A percentile compares a stretch with the other conserved stretches of the same genome.
These are phyloP conservation scores for Pleurotus platypus DNA, from an alignment of 768 basidiomycete genomes.

Conservation along the genomic window DNA sequence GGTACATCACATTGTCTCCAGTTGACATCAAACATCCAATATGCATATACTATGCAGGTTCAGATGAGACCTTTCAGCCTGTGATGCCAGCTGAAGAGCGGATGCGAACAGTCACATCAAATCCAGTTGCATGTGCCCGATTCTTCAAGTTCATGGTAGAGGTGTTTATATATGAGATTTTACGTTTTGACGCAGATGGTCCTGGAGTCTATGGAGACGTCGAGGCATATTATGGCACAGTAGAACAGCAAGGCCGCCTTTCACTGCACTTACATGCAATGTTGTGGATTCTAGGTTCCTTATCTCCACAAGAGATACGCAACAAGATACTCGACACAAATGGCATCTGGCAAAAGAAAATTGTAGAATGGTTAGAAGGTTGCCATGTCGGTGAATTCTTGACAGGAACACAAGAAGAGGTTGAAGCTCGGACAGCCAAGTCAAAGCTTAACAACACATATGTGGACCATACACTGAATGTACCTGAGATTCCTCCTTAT, in stretches of 20 bases:
- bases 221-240: slow-evolving; percentile 32
- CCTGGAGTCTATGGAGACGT: slow-evolving; percentile 26
- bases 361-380: slow-evolving; percentile 22
- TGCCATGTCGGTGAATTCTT: slow-evolving; percentile 25
- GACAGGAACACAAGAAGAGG: slow-evolving; percentile 19
- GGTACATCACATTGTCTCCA: neutral
- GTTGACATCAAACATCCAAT: slow-evolving; percentile 8
- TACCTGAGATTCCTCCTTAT: slow-evolving; percentile 20
- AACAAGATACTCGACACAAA: slow-evolving; percentile 14
- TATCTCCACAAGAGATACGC: slow-evolving; percentile 26
- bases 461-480: slow-evolving; percentile 18
- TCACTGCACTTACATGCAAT: slow-evolving; percentile 33
- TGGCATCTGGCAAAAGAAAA: slow-evolving; percentile 5
- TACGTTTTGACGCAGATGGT: slow-evolving; percentile 15
- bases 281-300: slow-evolving; percentile 25
- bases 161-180: slow-evolving; percentile 25
- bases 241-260: slow-evolving; percentile 34
- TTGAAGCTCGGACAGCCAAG: slow-evolving; percentile 7
- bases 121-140: slow-evolving; percentile 24
- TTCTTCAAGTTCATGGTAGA: slow-evolving; percentile 30
- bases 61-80: slow-evolving; percentile 18
- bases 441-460: neutral
- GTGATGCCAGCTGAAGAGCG: slow-evolving; percentile 7
- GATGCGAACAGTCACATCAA: slow-evolving; percentile 11
- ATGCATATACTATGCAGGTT: slow-evolving; percentile 28